These are phyloP conservation scores for Chiua virens DNA, from an alignment of 768 basidiomycete genomes.

Conservation along the genomic window DNA sequence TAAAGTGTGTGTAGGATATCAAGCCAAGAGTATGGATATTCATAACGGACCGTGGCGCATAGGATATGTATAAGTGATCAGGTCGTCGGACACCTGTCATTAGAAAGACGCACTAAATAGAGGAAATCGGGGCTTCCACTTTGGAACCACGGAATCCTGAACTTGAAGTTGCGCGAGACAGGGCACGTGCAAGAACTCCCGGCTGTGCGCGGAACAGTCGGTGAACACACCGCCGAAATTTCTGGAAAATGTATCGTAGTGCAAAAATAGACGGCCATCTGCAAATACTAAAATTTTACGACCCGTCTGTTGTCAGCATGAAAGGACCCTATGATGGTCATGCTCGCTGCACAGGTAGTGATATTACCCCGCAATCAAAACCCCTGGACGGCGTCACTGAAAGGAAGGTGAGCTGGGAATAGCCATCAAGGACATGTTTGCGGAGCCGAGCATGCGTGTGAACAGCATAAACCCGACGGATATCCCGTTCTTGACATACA, in stretches of 20 bases:
- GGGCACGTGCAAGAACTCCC: not conserved
- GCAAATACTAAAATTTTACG: not conserved
- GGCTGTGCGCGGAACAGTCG: conserved; percentile 3
- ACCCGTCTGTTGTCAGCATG: not conserved
- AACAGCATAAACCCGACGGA: not conserved
- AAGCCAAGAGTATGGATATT: not conserved
- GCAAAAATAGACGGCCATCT: conserved; percentile 3
- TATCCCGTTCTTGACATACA: not conserved
- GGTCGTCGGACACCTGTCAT: not conserved
- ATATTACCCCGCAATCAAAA: not conserved
- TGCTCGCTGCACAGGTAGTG: not conserved
- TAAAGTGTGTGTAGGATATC: not conserved
- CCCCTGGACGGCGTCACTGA: too few species aligned
- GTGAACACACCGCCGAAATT: not conserved
- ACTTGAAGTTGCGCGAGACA: not conserved
- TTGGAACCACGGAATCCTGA: not conserved
- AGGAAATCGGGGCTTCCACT: not conserved
- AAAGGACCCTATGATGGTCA: not conserved
- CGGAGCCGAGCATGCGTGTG: conserved; percentile 3
- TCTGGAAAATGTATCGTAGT: not conserved
- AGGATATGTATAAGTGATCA: not conserved
- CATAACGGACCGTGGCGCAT: not conserved
- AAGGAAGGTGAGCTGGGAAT: too few species aligned
- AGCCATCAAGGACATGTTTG: not conserved
- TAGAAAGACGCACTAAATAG: not conserved